Base-by-base conservation (phyloP, 176 grass and related monocot genomes). In the Triticum monococcum region DNA sequence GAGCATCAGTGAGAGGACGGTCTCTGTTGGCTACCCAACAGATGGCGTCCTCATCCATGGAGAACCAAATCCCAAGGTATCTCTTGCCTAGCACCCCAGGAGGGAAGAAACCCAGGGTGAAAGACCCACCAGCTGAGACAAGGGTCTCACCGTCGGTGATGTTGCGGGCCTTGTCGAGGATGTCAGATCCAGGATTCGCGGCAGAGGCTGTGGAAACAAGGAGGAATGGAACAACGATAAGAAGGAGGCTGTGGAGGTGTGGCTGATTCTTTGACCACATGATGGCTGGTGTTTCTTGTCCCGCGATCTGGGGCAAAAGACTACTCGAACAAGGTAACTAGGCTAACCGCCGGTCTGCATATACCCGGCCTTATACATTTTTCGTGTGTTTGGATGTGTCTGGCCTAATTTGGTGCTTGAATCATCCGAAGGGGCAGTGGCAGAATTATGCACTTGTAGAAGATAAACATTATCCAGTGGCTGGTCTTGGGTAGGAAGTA, bases 21-120 rank as follows among this genome's bases (percentile, higher is more conserved):
- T 88, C 71, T 30, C 86, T 83, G 84, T 92, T 92, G 9, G 91
- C 91, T 11, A 90, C 91, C 91, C 88, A 93, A 5, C 85, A 93
- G 10, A 93, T 40, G 4, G 77, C 72, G 41, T 73, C 45, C 1
- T 40, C 31, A 35, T 76, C n/a, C 23, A 66, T 71, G 18, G 79
- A 59, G 81, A 78, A 90, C 91, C 91, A 90, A 30, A 90, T 86
- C 0, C 88, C 91, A 2, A 90, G 71, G 48, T 72, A 93, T 9
- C 45, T 25, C 79, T 28, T 92, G 10, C 16, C 9, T 1, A 82
- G 26, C 10, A 9, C 10, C 3, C 75, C 68, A 1, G 20, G 52
- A 0, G 72, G 1, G 50, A 90, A 93, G 81, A 93, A 93, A 8
- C 91, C 91, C 3, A 93, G 45, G 22, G 84, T 86, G 54, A 90